These are phyloP conservation scores for Trichoderma koningiopsis DNA, from an alignment of 2,329 filamentous ascomycete species.

Conservation along the genomic window DNA sequence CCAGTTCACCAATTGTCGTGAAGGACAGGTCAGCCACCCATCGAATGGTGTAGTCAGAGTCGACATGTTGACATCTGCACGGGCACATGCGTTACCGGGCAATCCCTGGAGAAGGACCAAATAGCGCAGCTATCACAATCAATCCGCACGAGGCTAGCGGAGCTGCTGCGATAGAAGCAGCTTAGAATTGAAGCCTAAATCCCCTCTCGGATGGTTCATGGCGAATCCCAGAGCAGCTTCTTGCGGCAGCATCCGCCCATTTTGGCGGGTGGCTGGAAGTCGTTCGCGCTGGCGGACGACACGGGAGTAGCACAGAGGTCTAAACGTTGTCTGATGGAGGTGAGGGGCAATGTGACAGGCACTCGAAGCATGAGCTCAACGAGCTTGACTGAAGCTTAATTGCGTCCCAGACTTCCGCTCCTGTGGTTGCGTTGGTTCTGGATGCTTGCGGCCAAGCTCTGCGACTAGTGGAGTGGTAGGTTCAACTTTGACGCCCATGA, in stretches of 20 bases:
- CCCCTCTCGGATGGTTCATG: neutral
- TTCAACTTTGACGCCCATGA: constrained; percentile 20
- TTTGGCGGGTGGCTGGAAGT: constrained; percentile 19
- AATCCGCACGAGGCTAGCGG: constrained; percentile 7
- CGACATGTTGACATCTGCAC: neutral
- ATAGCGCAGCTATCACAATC: neutral
- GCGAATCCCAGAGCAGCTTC: constrained; percentile 6
- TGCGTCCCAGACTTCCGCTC: neutral
- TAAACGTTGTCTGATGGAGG: constrained; percentile 10
- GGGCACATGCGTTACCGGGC: neutral
- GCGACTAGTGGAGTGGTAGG: neutral
- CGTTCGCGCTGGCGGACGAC: constrained; percentile 5
- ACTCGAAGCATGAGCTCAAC: neutral
- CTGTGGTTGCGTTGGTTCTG: neutral
- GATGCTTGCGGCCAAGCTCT: constrained; percentile 23
- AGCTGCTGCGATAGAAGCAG: neutral
- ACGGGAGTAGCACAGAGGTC: neutral
- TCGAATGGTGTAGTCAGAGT: constrained; percentile 16
- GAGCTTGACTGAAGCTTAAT: neutral
- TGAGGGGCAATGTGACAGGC: constrained; percentile 10
- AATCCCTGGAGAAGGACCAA: neutral
- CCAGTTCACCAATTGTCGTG: neutral
- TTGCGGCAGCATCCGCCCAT: constrained; percentile 18
- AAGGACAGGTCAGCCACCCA: constrained; percentile 17
- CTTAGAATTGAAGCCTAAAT: constrained; percentile 3